Evolutionary conservation across 2,329 filamentous ascomycete species (phyloP).

Genomic region (Pseudohalonectria lignicola): DNA sequence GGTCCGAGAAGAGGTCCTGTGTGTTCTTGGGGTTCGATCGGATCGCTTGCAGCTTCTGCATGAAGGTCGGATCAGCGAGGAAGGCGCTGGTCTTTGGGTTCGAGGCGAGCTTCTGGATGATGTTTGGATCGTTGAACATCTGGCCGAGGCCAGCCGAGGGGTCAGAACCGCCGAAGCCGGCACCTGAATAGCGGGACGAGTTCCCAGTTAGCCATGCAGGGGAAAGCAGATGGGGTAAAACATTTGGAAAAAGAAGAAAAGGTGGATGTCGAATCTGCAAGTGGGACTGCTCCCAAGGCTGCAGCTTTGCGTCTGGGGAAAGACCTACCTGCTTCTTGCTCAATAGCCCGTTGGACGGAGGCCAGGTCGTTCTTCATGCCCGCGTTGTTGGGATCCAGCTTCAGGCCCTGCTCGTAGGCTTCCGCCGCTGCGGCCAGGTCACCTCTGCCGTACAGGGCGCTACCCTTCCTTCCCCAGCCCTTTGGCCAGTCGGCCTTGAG

Average conservation of each 20-base stretch:
- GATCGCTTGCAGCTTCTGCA: constrained; percentile 76
- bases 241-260: too few species aligned
- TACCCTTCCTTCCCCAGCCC: constrained; percentile 88
- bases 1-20: constrained; percentile 75
- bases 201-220: too few species aligned
- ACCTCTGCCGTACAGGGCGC: constrained; percentile 77
- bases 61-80: constrained; percentile 77
- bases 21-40: constrained; percentile 71
- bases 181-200: too few species aligned
- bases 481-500: constrained; percentile 98
- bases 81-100: constrained; percentile 87
- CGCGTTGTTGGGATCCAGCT: constrained; percentile 82
- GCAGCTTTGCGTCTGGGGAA: not conserved
- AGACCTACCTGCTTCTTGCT: constrained; percentile 41
- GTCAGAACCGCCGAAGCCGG: constrained; percentile 31
- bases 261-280: too few species aligned
- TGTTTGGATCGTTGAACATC: constrained; percentile 89
- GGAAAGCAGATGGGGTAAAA: too few species aligned
- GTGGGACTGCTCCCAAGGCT: not conserved
- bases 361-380: constrained; percentile 84
- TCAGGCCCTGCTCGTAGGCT: constrained; percentile 89
- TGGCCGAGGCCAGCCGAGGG: constrained; percentile 68
- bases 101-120: constrained; percentile 79
- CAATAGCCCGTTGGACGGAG: constrained; percentile 78
- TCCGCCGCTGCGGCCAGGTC: constrained; percentile 79